phyloP scores from a whole-genome alignment of 169 alveolate species.

The Blepharisma undulans region DNA sequence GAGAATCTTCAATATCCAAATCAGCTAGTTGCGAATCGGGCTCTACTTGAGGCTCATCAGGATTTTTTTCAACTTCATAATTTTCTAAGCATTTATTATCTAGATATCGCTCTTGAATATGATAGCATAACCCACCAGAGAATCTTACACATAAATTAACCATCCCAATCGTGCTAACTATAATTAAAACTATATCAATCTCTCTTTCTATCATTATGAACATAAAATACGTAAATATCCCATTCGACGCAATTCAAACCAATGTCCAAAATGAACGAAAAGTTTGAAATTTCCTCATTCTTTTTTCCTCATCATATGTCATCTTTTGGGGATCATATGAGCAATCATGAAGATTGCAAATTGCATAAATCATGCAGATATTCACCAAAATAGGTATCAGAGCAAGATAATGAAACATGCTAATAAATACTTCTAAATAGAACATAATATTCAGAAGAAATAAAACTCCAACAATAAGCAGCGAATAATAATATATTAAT shows the following conservation, averaged over 20 bases:
- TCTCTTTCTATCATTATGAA: background rate
- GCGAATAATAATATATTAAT: background rate
- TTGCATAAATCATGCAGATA: constrained; percentile 56
- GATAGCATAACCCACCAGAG: background rate
- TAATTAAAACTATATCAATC: background rate
- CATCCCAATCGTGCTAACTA: background rate
- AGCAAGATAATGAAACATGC: constrained; percentile 35
- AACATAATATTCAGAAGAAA: background rate
- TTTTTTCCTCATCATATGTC: background rate
- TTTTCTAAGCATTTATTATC: background rate
- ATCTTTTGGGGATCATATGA: background rate
- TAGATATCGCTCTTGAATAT: background rate
- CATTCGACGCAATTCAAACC: background rate
- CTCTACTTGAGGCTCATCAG: background rate
- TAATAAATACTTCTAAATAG: background rate
- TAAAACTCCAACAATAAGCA: background rate
- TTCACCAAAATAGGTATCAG: constrained; percentile 67
- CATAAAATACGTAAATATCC: background rate
- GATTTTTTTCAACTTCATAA: background rate
- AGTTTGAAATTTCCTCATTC: background rate
- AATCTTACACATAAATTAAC: background rate
- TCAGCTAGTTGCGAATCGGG: background rate
- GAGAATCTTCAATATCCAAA: background rate
- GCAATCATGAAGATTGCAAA: constrained; percentile 64
- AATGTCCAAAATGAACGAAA: background rate